phyloP scores from a whole-genome alignment of 345 rosid species.

The Pelargonium nanum region DNA sequence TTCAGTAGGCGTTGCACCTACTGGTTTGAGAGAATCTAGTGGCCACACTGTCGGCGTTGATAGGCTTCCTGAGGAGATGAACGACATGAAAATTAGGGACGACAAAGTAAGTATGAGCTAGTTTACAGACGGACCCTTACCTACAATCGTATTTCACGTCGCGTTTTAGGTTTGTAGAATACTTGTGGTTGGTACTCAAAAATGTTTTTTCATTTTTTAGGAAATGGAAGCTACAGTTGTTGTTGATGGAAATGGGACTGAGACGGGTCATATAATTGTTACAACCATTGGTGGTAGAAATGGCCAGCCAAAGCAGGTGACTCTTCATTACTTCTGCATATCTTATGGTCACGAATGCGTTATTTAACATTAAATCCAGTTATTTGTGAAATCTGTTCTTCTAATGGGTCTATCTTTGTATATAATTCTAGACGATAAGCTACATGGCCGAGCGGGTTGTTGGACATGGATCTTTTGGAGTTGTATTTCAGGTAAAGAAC shows the following conservation, averaged over 20 bases:
- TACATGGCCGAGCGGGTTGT: constrained; percentile 99
- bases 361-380: neutral
- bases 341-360: neutral
- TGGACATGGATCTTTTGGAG: constrained; percentile 95
- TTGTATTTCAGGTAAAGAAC: constrained; percentile 73
- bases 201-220: too few relatives aligned
- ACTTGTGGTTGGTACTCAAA: too few relatives aligned
- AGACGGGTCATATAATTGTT: constrained; percentile 34
- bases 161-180: too few relatives aligned
- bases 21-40: neutral
- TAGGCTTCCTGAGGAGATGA: neutral
- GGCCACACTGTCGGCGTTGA: neutral
- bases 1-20: neutral
- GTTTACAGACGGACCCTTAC: too few relatives aligned
- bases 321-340: neutral
- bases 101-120: neutral
- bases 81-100: neutral
- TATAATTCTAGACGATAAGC: constrained; percentile 63
- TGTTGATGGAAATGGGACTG: too few relatives aligned
- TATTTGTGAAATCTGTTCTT: neutral
- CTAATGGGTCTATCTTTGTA: constrained; percentile 3
- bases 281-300: constrained; percentile 40
- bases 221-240: too few relatives aligned
- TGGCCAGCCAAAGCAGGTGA: constrained; percentile 41
- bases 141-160: too few relatives aligned